Evolutionary conservation across 257 asterid genomes (phyloP).

Genomic region (Eustoma russellianum): DNA sequence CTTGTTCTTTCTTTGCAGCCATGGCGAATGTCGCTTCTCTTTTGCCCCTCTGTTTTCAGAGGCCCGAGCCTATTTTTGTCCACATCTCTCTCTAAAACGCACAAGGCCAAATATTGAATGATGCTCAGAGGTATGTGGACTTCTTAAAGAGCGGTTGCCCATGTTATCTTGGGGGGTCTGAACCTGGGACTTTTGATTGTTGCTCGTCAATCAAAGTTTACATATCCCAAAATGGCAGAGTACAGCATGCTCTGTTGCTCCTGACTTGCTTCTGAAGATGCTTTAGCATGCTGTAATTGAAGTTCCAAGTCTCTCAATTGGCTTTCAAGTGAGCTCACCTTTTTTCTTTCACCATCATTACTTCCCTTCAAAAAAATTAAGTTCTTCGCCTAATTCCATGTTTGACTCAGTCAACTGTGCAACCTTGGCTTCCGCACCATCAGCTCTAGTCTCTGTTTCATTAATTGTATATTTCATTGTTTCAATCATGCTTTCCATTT

Average conservation of each 20-base stretch:
- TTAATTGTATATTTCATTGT: constrained; percentile 28
- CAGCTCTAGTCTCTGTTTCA: constrained; percentile 16
- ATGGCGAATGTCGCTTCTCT: too few species aligned
- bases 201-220: constrained; percentile 83
- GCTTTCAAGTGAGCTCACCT: constrained; percentile 52
- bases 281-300: constrained; percentile 59
- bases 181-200: neutral
- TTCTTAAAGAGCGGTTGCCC: too few species aligned
- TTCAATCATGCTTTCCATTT: constrained; percentile 31
- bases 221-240: constrained; percentile 95
- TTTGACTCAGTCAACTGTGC: too few species aligned
- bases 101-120: too few species aligned
- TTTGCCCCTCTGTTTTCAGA: too few species aligned
- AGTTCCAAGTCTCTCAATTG: constrained; percentile 55
- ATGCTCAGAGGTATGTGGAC: too few species aligned
- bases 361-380: constrained; percentile 59
- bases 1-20: too few species aligned
- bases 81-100: too few species aligned
- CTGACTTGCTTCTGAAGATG: constrained; percentile 75
- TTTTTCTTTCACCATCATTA: constrained; percentile 46
- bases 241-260: constrained; percentile 85
- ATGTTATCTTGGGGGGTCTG: neutral
- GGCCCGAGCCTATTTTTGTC: too few species aligned
- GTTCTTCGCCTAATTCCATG: constrained; percentile 65
- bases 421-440: too few species aligned